Evolutionary conservation across 2,329 filamentous ascomycete species (phyloP), one percentile per base, ranked within the genome.

Genomic region (Gremmenia infestans): DNA sequence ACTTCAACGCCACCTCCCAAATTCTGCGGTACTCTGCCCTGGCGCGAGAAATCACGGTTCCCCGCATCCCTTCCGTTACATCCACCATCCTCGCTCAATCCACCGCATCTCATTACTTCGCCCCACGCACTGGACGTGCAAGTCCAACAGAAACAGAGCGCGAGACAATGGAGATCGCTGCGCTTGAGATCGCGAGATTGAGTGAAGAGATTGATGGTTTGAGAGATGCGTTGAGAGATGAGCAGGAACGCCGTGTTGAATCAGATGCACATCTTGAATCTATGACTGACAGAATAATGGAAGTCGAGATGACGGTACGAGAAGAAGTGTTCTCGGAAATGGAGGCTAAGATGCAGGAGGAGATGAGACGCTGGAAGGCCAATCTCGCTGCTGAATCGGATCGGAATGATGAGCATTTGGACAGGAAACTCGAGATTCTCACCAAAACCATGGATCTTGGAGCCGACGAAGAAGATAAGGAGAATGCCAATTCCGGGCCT

Each of bases 1-100:
- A 99, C 72, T 97, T 92, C 76, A 97, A 97, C 68, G 91, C 94
- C 12, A 99, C 94, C 0, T 95, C 90, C 5, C 94, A 97, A 69
- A 97, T 99, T 59, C 78, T 99, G 1, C 86, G 93, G 17, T 99
- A 99, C 73, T 94, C 90, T 22, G 93, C 94, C 0, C 80, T 99
- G 4, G 94, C 94, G 0, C 85, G 91, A 19, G 93, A 97, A 73
- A 89, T 97, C 11, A 95, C 93, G 0, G 90, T 97, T 1, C 91
- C 92, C 5, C 87, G 93, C 5, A 83, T 95, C 7, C 92, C 92
- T 0, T 94, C 89, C 48, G 85, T 93, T 50, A 89, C 88, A 0
- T 85, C 85, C 43, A 88, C 87, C 0, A 88, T 94, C 22, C 59
- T 69, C 14, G 63, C 65, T 4, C 59, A 62, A 25, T 62, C 59